These are phyloP conservation scores for Phascolomyces articulosus DNA, from an alignment of 371 early-diverging fungal genomes.

Conservation along the genomic window DNA sequence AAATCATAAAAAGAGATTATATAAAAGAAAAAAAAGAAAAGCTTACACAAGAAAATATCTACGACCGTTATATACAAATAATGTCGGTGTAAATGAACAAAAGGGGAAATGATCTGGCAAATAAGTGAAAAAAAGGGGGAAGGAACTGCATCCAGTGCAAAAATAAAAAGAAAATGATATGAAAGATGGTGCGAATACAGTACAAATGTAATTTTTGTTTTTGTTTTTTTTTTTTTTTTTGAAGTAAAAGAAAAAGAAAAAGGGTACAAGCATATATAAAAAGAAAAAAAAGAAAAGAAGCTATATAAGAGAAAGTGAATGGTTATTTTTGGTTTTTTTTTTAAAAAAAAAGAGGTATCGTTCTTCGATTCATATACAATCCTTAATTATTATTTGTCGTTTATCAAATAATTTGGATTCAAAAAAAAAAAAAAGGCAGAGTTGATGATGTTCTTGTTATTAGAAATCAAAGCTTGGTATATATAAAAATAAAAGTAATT, in stretches of 20 bases:
- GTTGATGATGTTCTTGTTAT: too few species aligned
- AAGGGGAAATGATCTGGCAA: not conserved
- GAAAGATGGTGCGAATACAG: not conserved
- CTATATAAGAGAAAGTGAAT: not conserved
- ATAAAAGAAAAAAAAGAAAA: not conserved
- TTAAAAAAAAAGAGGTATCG: not conserved
- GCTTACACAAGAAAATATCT: not conserved
- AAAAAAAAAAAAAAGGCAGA: not conserved
- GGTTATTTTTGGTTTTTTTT: too few species aligned
- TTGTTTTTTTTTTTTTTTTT: too few species aligned
- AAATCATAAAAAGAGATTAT: not conserved
- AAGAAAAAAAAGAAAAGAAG: not conserved
- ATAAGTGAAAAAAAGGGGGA: not conserved
- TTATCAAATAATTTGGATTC: not conserved
- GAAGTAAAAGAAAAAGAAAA: not conserved
- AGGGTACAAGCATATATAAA: not conserved
- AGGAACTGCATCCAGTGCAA: conserved; percentile 3
- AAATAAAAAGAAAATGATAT: not conserved
- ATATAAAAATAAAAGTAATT: not conserved
- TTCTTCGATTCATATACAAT: conserved; percentile 7
- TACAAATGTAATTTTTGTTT: too few species aligned
- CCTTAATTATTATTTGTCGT: not conserved
- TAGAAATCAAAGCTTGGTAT: not conserved
- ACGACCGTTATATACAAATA: not conserved
- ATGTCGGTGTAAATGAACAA: not conserved